Base-by-base conservation (phyloP, 2,329 filamentous ascomycete species). In the Claviceps arundinis region DNA sequence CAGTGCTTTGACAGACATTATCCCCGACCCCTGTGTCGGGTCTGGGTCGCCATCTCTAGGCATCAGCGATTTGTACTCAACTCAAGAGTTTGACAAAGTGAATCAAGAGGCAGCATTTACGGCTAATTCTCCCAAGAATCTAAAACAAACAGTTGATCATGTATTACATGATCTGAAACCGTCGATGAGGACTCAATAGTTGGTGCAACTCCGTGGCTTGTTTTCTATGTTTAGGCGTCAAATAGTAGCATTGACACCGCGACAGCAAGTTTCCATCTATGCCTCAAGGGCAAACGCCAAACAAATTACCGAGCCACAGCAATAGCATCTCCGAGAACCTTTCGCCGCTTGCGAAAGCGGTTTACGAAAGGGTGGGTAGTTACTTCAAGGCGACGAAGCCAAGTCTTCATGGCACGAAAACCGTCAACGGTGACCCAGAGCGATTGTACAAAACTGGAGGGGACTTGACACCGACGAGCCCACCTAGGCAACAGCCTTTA, bases 121-220 rank as follows among this genome's bases (percentile, higher is more conserved):
- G 24, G 71, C 74, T 47, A 75, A 77, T 44, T 74, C 75, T 34
- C 83, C 85, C 19, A 78, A 79, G 62, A 78, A 81, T 56, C 71
- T 90, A 47, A 83, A 87, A 59, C 81, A 84, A 59, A 84, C 82
- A 11, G 74, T 90, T 46, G 77, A 85, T 59, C 83, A 91, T 64
- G 73, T 96, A 34, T 79, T 87, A 53, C 81, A 83, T 56, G 76
- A 95, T 42, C 68, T 96, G 52, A 81, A 82, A 61, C 77, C 82
- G 1, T 78, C 83, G n/a, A 82, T 83, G 55, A 72, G 86, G 56
- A 84, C 85, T 9, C 71, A 84, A 60, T 87, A 80, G 84, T 87
- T 69, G 64, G 73, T 61, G 50, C 42, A 40, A 38, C 13, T 14
- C 22, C 9, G 24, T 30, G 19, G 30, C 30, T 34, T 34, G 30